Base-by-base conservation (phyloP, 148 eudicot genomes). In the Chenopodium album region DNA sequence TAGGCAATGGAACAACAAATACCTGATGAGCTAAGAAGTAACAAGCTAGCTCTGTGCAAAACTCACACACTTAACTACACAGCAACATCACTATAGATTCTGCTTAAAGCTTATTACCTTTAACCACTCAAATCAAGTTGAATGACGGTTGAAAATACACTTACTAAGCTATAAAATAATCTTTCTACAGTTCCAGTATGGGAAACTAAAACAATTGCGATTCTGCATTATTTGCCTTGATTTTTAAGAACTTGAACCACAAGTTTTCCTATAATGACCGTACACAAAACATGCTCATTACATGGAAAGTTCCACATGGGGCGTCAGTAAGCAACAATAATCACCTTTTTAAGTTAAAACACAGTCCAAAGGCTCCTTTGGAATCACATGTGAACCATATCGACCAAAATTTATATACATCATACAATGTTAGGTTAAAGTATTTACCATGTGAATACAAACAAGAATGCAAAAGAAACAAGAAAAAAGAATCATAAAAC, bases 401-500 rank as follows among this genome's bases (percentile, higher is more conserved):
- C 63, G 3, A 59, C 63, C n/a, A 28, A 26, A 62, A 32, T 32
- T 16, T 1, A 7, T 17, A 54, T 66, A 28, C 12, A 78, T 47
- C 66, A 50, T n/a, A 19, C 64, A 50, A 44, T 52, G 75, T 8
- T 50, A 37, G 73, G 67, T 63, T 11, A 50, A 78, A n/a, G 20
- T 37, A 34, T 10, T 60, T 2, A 4, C 29, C 54, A 56, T 37
- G 41, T 26, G n/a, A 22, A 65, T 65, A 19, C 63, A n/a, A 4
- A n/a, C 37, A 11, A 26, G 3, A 48, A 37, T 0, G 28, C 29
- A 44, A 56, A 37, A 16, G 62, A 17, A 9, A 68, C 22, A 77
- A 54, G 37, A 46, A 79, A 23, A 64, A 4, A 76, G 20, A 44
- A 17, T 7, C 17, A 46, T 41, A n/a, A 41, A 64, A 80, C 94